Percentiles rank a stretch among this genome's conserved stretches.
Conservation (phyloP, 1,139 yeast genomes). For the Debaryomyces singareniensis region DNA sequence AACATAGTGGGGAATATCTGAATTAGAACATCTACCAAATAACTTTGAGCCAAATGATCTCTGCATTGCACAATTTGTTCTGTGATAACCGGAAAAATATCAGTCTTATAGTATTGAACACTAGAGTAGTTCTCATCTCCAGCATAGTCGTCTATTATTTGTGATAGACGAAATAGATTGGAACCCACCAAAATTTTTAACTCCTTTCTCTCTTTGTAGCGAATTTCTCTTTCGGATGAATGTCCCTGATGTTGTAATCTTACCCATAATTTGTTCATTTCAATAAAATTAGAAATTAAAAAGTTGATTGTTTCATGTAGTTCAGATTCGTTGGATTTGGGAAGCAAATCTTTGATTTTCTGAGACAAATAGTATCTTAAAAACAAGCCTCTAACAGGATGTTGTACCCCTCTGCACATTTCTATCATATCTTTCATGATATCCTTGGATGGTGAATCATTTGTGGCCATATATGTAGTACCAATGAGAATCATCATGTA, state of each 20-base stretch:
- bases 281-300: conserved; percentile 80
- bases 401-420: conserved; percentile 98
- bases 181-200: conserved; percentile 89
- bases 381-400: conserved; percentile 86
- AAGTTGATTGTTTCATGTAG: conserved; percentile 65
- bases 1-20: conserved; percentile 94
- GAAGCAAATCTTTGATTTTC: conserved; percentile 67
- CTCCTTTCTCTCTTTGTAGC: conserved; percentile 79
- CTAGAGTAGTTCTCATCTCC: conserved; percentile 37
- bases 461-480: conserved; percentile 72
- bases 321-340: conserved; percentile 39
- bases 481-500: conserved; percentile 96
- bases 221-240: conserved; percentile 68
- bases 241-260: conserved; percentile 95
- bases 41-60: conserved; percentile 88
- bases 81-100: conserved; percentile 70
- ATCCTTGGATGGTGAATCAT: conserved; percentile 77
- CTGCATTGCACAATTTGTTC: conserved; percentile 92
- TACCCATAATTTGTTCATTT: conserved; percentile 98
- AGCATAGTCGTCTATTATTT: conserved; percentile 62
- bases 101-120: conserved; percentile 47
- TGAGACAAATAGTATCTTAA: conserved; percentile 85
- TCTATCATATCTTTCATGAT: conserved; percentile 95
- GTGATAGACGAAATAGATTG: conserved; percentile 82
- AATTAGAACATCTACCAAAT: conserved; percentile 78